A percentile compares a stretch with the other conserved stretches of the same genome.
These are phyloP conservation scores for Hypoxylon perforatum DNA, from an alignment of 495 filamentous ascomycete species.

Conservation along the genomic window DNA sequence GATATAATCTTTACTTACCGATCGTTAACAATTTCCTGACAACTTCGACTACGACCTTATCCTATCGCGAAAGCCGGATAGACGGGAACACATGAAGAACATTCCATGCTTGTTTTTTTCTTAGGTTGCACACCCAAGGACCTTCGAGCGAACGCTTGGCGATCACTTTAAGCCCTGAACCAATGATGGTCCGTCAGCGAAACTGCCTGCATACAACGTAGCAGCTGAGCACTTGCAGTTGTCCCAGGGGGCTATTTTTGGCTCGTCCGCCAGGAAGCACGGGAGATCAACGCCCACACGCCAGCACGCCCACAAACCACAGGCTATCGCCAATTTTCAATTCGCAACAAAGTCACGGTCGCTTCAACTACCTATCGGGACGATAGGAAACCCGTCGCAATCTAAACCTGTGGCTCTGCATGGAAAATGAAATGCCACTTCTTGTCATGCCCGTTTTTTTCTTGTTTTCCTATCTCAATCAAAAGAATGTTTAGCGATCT, in stretches of 20 bases:
- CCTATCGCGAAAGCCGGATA: conserved; percentile 15
- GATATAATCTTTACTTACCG: not conserved
- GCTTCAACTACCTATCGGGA: conserved; percentile 33
- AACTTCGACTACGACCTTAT: not conserved
- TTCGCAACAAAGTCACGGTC: conserved; percentile 19
- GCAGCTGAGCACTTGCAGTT: conserved; percentile 28
- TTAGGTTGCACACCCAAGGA: conserved; percentile 15
- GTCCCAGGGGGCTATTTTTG: conserved; percentile 38
- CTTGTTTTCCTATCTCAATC: conserved; percentile 14
- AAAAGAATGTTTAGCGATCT: conserved; percentile 34
- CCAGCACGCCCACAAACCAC: no score
- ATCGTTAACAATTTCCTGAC: not conserved
- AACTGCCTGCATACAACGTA: conserved; percentile 41
- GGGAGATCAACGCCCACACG: conserved; percentile 36
- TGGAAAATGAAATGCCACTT: not conserved
- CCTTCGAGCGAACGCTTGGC: conserved; percentile 13
- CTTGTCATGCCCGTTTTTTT: not conserved
- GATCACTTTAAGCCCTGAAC: conserved; percentile 20
- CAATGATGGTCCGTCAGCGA: conserved; percentile 28
- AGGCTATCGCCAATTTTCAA: not conserved
- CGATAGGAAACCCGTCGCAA: conserved; percentile 4
- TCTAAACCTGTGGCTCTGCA: conserved; percentile 27
- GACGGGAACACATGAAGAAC: conserved; percentile 25
- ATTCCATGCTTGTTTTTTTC: conserved; percentile 20
- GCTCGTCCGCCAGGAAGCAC: conserved; percentile 34